These are phyloP conservation scores for Nematocida ironsii DNA, from an alignment of 371 early-diverging fungal species.

Conservation along the genomic window DNA sequence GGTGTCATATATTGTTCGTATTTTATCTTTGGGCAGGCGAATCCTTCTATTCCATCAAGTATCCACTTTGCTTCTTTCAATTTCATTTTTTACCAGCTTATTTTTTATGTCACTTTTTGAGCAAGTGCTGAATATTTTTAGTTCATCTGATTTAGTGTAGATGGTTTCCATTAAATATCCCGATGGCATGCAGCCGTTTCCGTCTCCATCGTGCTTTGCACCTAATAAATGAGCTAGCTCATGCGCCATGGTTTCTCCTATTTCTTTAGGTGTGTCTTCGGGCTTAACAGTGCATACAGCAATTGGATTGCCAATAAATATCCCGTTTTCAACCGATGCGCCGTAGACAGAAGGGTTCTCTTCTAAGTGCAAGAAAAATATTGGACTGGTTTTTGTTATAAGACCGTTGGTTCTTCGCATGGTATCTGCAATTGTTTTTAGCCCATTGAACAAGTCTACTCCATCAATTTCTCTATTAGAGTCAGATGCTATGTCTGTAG, in stretches of 20 bases:
- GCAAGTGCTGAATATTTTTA: conserved; percentile 25
- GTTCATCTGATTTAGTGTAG: background rate
- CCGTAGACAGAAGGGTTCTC: conserved; percentile 1
- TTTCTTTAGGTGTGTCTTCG: conserved; percentile 5
- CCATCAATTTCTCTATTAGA: background rate
- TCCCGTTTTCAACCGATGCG: conserved; percentile 2
- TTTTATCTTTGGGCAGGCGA: conserved; percentile 51
- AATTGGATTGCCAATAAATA: background rate
- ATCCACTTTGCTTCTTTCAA: conserved; percentile 60
- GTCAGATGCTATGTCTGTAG: conserved; percentile 4
- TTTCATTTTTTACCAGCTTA: conserved; percentile 52
- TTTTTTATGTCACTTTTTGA: conserved; percentile 24
- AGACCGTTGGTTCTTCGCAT: background rate
- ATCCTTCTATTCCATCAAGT: conserved; percentile 57
- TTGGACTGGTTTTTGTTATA: background rate
- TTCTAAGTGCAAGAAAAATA: conserved; percentile 12
- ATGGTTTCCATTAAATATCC: conserved; percentile 27
- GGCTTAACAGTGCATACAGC: conserved; percentile 19
- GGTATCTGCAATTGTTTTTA: background rate
- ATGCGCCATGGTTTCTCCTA: conserved; percentile 32
- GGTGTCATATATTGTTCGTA: conserved; percentile 69
- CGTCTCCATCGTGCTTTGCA: conserved; percentile 22
- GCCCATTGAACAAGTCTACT: conserved; percentile 5
- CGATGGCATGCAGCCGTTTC: background rate
- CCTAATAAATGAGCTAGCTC: conserved; percentile 52